Conservation (phyloP, 495 filamentous ascomycete species). For the Extremus antarcticus region DNA sequence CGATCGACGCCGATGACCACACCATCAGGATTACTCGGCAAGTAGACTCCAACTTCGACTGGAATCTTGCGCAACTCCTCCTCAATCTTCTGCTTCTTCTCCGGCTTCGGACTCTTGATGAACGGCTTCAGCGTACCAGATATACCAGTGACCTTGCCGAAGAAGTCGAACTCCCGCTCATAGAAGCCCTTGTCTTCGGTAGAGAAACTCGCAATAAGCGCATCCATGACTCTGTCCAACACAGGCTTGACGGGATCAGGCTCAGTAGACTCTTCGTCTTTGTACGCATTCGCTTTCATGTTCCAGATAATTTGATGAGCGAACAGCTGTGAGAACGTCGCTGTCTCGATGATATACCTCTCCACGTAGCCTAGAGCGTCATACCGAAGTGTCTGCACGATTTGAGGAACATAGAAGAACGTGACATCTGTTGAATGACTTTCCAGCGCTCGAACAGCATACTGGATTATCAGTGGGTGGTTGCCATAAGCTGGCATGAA, state of each 20-base stretch:
- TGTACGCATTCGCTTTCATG: constrained; percentile 97
- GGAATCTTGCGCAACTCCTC: constrained; percentile 95
- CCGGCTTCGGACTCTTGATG: constrained; percentile 83
- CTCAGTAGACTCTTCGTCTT: constrained; percentile 72
- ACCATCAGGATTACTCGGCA: constrained; percentile 93
- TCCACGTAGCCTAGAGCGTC: constrained; percentile 92
- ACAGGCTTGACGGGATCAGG: constrained; percentile 89
- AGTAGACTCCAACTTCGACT: constrained; percentile 91
- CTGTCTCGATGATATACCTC: constrained; percentile 90
- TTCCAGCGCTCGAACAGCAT: constrained; percentile 91
- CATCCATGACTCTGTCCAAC: constrained; percentile 78
- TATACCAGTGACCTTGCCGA: constrained; percentile 89
- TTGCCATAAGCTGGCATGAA: constrained; percentile 91
- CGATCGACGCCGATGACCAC: constrained; percentile 95
- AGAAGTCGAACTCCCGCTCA: constrained; percentile 91
- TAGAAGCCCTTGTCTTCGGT: constrained; percentile 72
- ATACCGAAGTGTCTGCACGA: constrained; percentile 92
- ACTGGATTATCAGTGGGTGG: constrained; percentile 89
- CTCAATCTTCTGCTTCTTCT: constrained; percentile 99
- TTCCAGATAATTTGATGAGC: constrained; percentile 99
- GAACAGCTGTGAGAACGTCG: constrained; percentile 89
- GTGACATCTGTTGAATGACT: constrained; percentile 89
- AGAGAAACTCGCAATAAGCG: constrained; percentile 73
- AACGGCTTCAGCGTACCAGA: constrained; percentile 91
- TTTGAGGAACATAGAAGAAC: constrained; percentile 97